Evolutionary conservation across 805 yeast species (phyloP).

Genomic region (Saturnispora diversa): DNA sequence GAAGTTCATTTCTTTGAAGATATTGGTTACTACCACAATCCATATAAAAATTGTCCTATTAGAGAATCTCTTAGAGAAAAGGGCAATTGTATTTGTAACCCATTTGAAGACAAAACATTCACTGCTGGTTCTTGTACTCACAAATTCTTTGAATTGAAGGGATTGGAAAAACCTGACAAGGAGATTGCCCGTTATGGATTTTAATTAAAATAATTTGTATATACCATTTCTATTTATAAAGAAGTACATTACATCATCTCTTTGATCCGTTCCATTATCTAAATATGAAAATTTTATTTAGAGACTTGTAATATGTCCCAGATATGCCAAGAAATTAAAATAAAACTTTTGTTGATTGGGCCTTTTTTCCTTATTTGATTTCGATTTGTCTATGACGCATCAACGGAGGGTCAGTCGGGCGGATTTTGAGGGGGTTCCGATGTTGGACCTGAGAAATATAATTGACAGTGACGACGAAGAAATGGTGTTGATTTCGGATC

Average conservation of each 20-base stretch:
- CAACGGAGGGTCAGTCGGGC: neutral
- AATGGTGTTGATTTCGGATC: neutral
- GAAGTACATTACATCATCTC: neutral
- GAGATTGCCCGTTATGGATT: constrained; percentile 8
- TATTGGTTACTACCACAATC: constrained; percentile 75
- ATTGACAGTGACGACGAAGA: constrained; percentile 1
- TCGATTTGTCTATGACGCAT: too few species aligned
- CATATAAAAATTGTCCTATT: constrained; percentile 72
- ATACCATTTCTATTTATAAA: neutral
- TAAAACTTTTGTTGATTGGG: too few species aligned
- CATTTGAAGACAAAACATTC: constrained; percentile 70
- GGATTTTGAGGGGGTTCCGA: neutral
- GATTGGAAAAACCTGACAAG: constrained; percentile 34
- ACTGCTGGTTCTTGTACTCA: constrained; percentile 59
- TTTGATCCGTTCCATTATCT: too few species aligned
- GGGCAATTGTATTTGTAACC: constrained; percentile 65
- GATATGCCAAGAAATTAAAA: too few species aligned
- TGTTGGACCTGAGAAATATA: neutral
- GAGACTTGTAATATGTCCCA: too few species aligned
- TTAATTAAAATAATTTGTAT: neutral
- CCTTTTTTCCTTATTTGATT: too few species aligned
- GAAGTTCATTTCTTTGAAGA: constrained; percentile 74
- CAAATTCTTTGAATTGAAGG: constrained; percentile 47
- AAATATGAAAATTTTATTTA: too few species aligned
- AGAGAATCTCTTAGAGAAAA: constrained; percentile 46